phyloP scores from a whole-genome alignment of 1,284 basidiomycete genomes.

The Veloporphyrellus conicus region DNA sequence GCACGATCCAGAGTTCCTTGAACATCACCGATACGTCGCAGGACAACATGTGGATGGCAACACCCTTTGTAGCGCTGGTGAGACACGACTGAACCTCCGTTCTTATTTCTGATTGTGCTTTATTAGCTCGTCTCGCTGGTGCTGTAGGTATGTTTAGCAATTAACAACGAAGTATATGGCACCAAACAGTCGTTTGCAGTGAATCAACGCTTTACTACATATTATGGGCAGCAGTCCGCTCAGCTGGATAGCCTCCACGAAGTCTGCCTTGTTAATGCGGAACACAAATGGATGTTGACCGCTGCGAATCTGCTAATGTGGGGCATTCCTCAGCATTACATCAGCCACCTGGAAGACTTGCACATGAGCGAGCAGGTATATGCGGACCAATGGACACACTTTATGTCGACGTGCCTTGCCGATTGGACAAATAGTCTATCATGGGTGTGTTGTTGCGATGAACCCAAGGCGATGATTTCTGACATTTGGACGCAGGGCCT shows the following conservation, averaged over 20 bases:
- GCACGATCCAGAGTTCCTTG: neutral
- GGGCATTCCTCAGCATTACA: conserved; percentile 28
- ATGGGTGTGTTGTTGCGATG: conserved; percentile 20
- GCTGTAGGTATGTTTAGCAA: conserved; percentile 3
- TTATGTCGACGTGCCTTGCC: conserved; percentile 22
- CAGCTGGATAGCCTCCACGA: too few species aligned
- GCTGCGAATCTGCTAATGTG: conserved; percentile 18
- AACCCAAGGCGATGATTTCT: too few species aligned
- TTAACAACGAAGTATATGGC: too few species aligned
- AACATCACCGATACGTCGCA: conserved; percentile 4
- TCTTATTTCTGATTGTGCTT: conserved; percentile 7
- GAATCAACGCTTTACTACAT: too few species aligned
- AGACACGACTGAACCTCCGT: conserved; percentile 3
- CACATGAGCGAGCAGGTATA: conserved; percentile 35
- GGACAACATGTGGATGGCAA: conserved; percentile 32
- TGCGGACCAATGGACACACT: conserved; percentile 31
- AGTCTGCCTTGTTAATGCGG: too few species aligned
- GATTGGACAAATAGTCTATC: conserved; percentile 30
- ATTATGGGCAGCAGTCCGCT: too few species aligned
- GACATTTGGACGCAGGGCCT: too few species aligned
- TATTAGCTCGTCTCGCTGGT: conserved; percentile 29
- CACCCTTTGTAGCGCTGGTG: conserved; percentile 34
- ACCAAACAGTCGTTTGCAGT: too few species aligned
- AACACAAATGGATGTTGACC: too few species aligned
- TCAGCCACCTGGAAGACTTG: conserved; percentile 23